Evolutionary conservation across 2,329 filamentous ascomycete genomes (phyloP), one percentile per base, ranked within the genome.

Genomic region (Byssothecium circinans): DNA sequence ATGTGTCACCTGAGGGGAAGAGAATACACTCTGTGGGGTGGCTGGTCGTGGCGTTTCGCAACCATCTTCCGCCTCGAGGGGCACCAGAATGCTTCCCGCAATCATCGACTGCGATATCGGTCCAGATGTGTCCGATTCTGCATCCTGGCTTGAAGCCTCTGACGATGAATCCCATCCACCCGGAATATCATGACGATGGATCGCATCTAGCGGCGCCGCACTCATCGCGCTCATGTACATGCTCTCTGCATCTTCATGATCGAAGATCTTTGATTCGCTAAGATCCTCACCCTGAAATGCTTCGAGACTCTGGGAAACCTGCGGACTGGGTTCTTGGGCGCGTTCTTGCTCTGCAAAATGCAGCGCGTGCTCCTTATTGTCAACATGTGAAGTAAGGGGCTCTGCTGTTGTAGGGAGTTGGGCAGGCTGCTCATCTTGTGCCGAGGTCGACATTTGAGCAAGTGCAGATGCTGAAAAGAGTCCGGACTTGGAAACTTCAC

Each of bases 191-290:
- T 45, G 50, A 5, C 47, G 41, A 23, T 53, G 57, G 19, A 59
- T 58, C 8, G 57, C 48, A 32, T 46, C 43, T 2, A 42, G 50
- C 19, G 68, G 65, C 8, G 64, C 65, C 30, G 72, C 69, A 48
- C 79, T 82, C 45, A 84, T 73, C 10, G 81, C 83, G 61, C 83
- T 92, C 84, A 91, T 86, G 60, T 94, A 95, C 85, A 95, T 88
- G 67, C 89, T 94, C 62, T 89, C 85, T 0, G 88, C 88, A 53
- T 92, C 88, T 52, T 90, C 87, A 49, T 90, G 87, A 29, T 82
- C 89, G 61, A 88, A 92, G 1, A 91, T 63, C 33, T 82, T 85
- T 4, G 89, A 92, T 52, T 73, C 58, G 11, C 69, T 47, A 20
- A 72, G 47, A 43, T 67, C 65, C 43, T 65, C 52, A 14, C 56